Conservation (phyloP, 441 rosid genomes). For the Mallotus japonicus region DNA sequence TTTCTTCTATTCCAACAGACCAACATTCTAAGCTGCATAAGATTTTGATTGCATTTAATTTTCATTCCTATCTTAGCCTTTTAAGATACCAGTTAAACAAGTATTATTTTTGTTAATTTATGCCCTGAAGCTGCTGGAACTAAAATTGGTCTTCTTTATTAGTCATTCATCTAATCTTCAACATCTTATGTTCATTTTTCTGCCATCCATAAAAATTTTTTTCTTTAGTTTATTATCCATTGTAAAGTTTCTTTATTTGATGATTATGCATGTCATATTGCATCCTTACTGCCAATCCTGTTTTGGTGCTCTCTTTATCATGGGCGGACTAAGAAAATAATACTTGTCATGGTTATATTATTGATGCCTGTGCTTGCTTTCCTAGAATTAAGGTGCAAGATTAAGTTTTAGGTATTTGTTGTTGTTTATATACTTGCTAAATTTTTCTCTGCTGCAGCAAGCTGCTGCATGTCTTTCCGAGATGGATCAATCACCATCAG, state of each 20-base stretch:
- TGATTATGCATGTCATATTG: slow-evolving; percentile 11
- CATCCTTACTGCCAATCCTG: neutral
- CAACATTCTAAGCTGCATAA: neutral
- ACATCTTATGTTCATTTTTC: neutral
- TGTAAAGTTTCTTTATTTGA: neutral
- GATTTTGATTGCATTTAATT: neutral
- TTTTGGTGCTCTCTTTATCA: slow-evolving; percentile 1
- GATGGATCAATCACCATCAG: slow-evolving; percentile 82
- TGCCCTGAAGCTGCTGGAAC: neutral
- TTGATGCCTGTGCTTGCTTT: slow-evolving; percentile 12
- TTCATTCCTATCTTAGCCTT: neutral
- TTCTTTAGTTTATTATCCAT: neutral
- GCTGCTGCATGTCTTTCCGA: slow-evolving; percentile 82
- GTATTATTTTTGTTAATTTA: neutral
- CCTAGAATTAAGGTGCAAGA: neutral
- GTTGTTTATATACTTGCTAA: slow-evolving; percentile 12
- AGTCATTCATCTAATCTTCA: neutral
- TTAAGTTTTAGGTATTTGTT: neutral
- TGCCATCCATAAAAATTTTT: neutral
- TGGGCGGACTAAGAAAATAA: neutral
- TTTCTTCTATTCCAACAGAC: neutral
- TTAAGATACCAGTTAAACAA: neutral
- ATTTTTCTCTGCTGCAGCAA: slow-evolving; percentile 61
- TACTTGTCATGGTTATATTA: neutral
- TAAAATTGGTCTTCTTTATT: neutral